Evolutionary conservation across 805 yeast genomes (phyloP), one percentile per base, ranked within the genome.

Genomic region (Brettanomyces bruxellensis): DNA sequence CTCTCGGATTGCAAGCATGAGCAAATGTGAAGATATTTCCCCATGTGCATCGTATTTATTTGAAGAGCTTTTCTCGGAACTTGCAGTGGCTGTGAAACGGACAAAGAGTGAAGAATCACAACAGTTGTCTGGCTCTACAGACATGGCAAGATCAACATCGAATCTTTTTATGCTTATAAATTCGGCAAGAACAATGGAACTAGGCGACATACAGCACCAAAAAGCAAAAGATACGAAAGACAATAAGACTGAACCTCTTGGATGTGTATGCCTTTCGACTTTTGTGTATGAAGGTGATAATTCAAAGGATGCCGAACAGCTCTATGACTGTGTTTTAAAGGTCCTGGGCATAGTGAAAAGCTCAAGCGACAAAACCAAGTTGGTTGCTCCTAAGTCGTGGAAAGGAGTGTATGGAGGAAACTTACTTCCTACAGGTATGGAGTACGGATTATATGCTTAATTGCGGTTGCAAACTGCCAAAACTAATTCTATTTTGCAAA

Each of bases 231-330:
- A 14, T 13, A 35, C 13, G 38, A 35, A 35, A 35, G 41, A 38
- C 12, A 23, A 7, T 2, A 13, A 14, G 14, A 13, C 3, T 11
- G 34, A 25, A 6, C 32, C 32, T 6, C 43, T 45, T 34, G 54
- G 49, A 34, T 36, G 52, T 9, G 35, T 48, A 4, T 45, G 54
- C 2, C 40, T 61, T 12, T 53, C 59, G 12, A 69, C 77, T 14
- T 81, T 73, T 59, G 95, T 83, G 1, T 88, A 86, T 62, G 97
- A 90, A 60, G 97, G 98, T 34, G 97, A 90, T 62, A 91, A 91
- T 61, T 75, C 81, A 28, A 58, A 62, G 22, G 96, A 89, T 60
- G 93, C 95, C 6, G 68, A 68, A 39, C 50, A 58, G 8, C 62
- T 83, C 49, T 79, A 85, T 2, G 50, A 51, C 11, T 60, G 62